Evolutionary conservation across 169 alveolate species (phyloP), one percentile per base, ranked within the genome.

Genomic region (Miamiensis avidus): DNA sequence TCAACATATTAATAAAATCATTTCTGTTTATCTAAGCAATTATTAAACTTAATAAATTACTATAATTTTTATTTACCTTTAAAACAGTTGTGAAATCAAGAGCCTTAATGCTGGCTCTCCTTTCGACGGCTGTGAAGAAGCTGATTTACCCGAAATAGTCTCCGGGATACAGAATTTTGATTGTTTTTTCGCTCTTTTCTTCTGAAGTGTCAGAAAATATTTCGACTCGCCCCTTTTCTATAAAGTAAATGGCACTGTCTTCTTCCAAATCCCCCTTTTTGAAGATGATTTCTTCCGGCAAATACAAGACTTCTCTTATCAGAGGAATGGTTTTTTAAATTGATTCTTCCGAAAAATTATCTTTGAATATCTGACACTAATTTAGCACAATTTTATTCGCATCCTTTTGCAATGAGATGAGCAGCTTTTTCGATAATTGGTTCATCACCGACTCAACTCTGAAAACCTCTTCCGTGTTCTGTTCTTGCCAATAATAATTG

Each of bases 401-500:
- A 49, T 49, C 69, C 20, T 49, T 49, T 49, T 11, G 20, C 4
- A 49, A 20, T 11, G 69, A 49, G 20, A 20, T 11, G 4, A 11
- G 4, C 20, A 49, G 20, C 20, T 49, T 49, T 49, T 49, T 49
- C 4, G 69, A 49, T 11, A 49, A 20, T 49, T 49, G 20, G 20
- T 49, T 49, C 69, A 49, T 49, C 4, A 49, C 69, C 4, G 20
- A 20, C 4, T 11, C 69, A 11, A 11, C 26, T 49, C 69, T 49
- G 4, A 11, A 4, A 49, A 49, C 69, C 26, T 49, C 69, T 49
- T 49, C 69, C 4, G 69, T 49, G 20, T 49, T 74, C 20, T 49
- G 26, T 74, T 82, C 76, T 85, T 65, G 27, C 89, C 89, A 85
- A 78, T 78, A 85, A 75, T 85, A 85, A 30, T 78, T 81, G 11